phyloP scores from a whole-genome alignment of 176 grass and related monocot genomes.

The Luzula sylvatica region DNA sequence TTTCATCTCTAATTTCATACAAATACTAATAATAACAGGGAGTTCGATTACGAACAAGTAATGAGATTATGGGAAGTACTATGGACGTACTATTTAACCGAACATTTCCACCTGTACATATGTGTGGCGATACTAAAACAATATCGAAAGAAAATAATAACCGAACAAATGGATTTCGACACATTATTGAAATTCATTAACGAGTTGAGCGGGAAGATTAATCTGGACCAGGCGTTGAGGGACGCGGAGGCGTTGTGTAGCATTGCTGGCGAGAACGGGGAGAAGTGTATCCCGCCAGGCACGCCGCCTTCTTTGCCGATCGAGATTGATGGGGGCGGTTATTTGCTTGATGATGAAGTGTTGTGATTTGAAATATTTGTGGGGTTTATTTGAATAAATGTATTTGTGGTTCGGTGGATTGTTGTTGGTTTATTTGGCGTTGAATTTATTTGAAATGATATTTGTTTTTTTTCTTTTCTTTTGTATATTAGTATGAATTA shows the following conservation, averaged over 20 bases:
- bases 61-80: slow-evolving; percentile 89
- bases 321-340: slow-evolving; percentile 58
- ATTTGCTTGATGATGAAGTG: slow-evolving; percentile 67
- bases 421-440: not conserved
- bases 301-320: slow-evolving; percentile 80
- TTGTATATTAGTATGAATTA: slow-evolving; percentile 1
- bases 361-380: slow-evolving; percentile 23
- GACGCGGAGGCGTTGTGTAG: slow-evolving; percentile 69
- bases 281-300: slow-evolving; percentile 68
- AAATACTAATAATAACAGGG: slow-evolving; percentile 72
- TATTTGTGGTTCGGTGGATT: not conserved
- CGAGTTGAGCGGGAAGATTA: slow-evolving; percentile 73
- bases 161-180: slow-evolving; percentile 92
- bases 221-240: slow-evolving; percentile 59
- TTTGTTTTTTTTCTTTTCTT: slow-evolving; percentile 1
- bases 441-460: not conserved
- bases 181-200: slow-evolving; percentile 99
- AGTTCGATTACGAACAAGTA: slow-evolving; percentile 66
- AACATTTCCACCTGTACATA: slow-evolving; percentile 95
- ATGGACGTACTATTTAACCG: slow-evolving; percentile 83
- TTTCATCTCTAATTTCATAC: no score
- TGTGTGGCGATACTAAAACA: slow-evolving; percentile 82
- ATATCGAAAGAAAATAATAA: slow-evolving; percentile 55
- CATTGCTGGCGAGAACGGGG: slow-evolving; percentile 52
- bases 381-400: not conserved